phyloP scores from a whole-genome alignment of 2,329 filamentous ascomycete genomes.

The Chalaropsis ovoidea region DNA sequence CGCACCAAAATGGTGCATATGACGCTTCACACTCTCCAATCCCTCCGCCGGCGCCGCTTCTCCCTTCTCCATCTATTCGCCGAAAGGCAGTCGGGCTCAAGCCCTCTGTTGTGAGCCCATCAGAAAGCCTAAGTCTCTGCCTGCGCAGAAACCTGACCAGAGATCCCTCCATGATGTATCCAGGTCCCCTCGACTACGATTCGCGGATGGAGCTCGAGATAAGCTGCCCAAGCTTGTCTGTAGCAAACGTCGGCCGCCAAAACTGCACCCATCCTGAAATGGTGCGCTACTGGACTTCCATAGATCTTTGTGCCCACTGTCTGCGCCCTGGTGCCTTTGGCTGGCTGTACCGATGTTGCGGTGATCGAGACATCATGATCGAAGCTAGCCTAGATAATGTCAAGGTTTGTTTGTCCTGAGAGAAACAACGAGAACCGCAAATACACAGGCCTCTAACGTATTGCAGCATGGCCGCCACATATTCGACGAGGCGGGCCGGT shows the following conservation, averaged over 20 bases:
- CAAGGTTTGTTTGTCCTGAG: conserved; percentile 27
- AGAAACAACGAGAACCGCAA: neutral
- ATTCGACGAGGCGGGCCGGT: conserved; percentile 34
- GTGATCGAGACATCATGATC: conserved; percentile 46
- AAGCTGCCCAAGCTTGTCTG: neutral
- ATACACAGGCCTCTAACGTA: conserved; percentile 19
- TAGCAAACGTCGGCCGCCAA: conserved; percentile 8
- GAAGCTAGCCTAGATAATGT: conserved; percentile 29
- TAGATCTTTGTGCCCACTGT: conserved; percentile 36
- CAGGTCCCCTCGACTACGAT: conserved; percentile 7
- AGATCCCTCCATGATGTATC: conserved; percentile 14
- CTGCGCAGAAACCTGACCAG: conserved; percentile 7
- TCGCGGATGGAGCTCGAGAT: neutral
- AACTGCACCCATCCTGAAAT: conserved; percentile 10
- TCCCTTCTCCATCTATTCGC: neutral
- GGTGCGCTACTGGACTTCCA: conserved; percentile 18
- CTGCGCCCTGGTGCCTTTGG: conserved; percentile 46
- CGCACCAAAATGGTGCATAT: neutral
- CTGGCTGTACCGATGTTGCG: conserved; percentile 64
- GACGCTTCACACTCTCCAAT: neutral
- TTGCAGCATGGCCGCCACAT: conserved; percentile 27
- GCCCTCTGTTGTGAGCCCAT: neutral
- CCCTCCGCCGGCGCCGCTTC: neutral
- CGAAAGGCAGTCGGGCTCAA: neutral
- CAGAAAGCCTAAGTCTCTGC: neutral